phyloP scores from a whole-genome alignment of 1,284 basidiomycete species.

The Pulveroboletus sp. region DNA sequence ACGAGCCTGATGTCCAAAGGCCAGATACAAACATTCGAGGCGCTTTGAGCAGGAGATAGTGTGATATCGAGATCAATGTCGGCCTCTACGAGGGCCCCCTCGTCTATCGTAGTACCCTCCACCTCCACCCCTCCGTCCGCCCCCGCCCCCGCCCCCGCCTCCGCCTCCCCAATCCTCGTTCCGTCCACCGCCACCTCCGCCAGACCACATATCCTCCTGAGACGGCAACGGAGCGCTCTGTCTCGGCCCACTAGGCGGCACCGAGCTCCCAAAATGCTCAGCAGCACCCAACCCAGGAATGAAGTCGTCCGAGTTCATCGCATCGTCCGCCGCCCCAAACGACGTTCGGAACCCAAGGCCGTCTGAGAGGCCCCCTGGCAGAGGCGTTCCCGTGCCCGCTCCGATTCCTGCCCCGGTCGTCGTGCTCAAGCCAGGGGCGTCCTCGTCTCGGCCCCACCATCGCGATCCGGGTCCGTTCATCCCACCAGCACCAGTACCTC shows the following conservation, averaged over 20 bases:
- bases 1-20: neutral
- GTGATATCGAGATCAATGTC: conserved; percentile 19
- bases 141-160: conserved; percentile 28
- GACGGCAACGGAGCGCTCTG: conserved; percentile 40
- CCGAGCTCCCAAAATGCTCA: conserved; percentile 19
- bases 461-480: conserved; percentile 12
- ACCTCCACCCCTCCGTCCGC: conserved; percentile 25
- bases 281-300: conserved; percentile 50
- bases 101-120: conserved; percentile 33
- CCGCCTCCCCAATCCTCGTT: conserved; percentile 34
- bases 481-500: conserved; percentile 13
- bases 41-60: neutral
- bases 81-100: conserved; percentile 31
- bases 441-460: conserved; percentile 48
- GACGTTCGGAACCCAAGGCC: conserved; percentile 15
- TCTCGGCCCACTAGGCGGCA: conserved; percentile 27
- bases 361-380: conserved; percentile 21
- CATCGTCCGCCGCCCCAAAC: conserved; percentile 25
- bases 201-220: conserved; percentile 46
- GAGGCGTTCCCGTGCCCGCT: neutral
- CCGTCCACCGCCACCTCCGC: conserved; percentile 21
- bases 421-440: conserved; percentile 21
- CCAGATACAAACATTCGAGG: neutral
- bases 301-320: conserved; percentile 45
- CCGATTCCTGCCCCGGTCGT: no score